Evolutionary conservation across 2,329 filamentous ascomycete species (phyloP), one percentile per base, ranked within the genome.

Genomic region (Bimuria novae-zelandiae): DNA sequence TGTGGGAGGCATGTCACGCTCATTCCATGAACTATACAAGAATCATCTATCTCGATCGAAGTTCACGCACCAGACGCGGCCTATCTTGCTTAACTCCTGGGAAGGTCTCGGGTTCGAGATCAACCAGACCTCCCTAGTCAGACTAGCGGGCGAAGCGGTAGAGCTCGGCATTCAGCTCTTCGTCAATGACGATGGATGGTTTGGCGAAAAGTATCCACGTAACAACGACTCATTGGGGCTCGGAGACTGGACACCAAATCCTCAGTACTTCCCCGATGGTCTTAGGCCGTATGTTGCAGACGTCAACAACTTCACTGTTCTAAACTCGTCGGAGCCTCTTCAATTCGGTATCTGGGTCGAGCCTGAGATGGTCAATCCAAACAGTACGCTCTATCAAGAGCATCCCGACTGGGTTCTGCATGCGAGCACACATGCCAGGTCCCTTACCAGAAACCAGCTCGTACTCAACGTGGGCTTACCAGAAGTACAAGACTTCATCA

Each of bases 161-260:
- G 76, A 78, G 2, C 75, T 88, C 1, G 85, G 85, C 1, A 78
- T 83, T n/a, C 80, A 82, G 56, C 77, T 88, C 0, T 84, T 88
- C 39, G 85, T 88, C 0, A 79, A 85, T 41, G 85, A 88, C 37
- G 85, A 88, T 52, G 85, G 85, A 3, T 88, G 85, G 85, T 88
- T 88, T 42, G 85, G 85, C 12, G 74, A 77, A n/a, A 75, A 86
- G 30, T 82, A 85, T 54, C 84, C 85, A 0, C 83, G 85, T 0
- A 63, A 80, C 19, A 79, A 80, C 29, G 85, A 87, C 58, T 75
- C 76, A 0, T 76, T 81, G 1, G 85, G 84, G 1, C 76, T 88
- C 0, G 85, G 85, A 4, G 85, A 88, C 71, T 88, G 85, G 85
- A 73, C 77, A 0, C 79, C 79, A 1, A 87, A 88, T 52, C 79